Evolutionary conservation across 768 basidiomycete species (phyloP).

Genomic region (Nevesoporus exiguus): DNA sequence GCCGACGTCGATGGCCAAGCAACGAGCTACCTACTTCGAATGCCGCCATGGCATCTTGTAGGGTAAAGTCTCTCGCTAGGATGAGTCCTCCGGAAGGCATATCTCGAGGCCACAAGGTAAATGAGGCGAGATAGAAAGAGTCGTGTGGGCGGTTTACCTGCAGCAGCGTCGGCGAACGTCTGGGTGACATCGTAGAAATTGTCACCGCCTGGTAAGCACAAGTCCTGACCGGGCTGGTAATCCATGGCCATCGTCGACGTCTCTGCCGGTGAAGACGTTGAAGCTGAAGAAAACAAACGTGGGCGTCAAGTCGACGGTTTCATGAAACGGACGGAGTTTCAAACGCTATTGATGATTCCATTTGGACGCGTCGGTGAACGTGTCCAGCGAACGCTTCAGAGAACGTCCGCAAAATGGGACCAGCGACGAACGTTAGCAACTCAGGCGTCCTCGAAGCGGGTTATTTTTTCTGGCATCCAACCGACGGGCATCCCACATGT

Average conservation of each 20-base stretch:
- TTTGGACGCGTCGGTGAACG: slow-evolving; percentile 8
- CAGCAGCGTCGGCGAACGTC: slow-evolving; percentile 55
- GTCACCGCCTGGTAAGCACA: slow-evolving; percentile 50
- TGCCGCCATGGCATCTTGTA: slow-evolving; percentile 92
- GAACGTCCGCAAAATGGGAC: background rate
- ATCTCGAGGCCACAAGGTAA: slow-evolving; percentile 38
- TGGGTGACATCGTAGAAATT: slow-evolving; percentile 62
- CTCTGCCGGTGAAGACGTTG: slow-evolving; percentile 4
- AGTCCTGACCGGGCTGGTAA: background rate
- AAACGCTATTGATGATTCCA: slow-evolving; percentile 20
- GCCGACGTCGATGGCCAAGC: slow-evolving; percentile 10
- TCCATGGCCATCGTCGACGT: slow-evolving; percentile 17
- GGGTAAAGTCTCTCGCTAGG: slow-evolving; percentile 63
- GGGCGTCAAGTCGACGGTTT: slow-evolving; percentile 3
- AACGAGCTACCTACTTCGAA: slow-evolving; percentile 59
- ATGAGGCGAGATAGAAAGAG: background rate
- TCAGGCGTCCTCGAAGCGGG: slow-evolving; percentile 25
- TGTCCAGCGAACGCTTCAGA: slow-evolving; percentile 4
- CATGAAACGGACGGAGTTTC: slow-evolving; percentile 30
- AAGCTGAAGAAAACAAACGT: background rate
- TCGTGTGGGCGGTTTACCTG: slow-evolving; percentile 42
- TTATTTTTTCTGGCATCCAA: slow-evolving; percentile 89
- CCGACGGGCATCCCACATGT: slow-evolving; percentile 92
- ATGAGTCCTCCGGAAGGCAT: slow-evolving; percentile 63
- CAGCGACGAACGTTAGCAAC: no score